phyloP scores from a whole-genome alignment of 1,284 basidiomycete genomes.

The Amylostereum chailletii region DNA sequence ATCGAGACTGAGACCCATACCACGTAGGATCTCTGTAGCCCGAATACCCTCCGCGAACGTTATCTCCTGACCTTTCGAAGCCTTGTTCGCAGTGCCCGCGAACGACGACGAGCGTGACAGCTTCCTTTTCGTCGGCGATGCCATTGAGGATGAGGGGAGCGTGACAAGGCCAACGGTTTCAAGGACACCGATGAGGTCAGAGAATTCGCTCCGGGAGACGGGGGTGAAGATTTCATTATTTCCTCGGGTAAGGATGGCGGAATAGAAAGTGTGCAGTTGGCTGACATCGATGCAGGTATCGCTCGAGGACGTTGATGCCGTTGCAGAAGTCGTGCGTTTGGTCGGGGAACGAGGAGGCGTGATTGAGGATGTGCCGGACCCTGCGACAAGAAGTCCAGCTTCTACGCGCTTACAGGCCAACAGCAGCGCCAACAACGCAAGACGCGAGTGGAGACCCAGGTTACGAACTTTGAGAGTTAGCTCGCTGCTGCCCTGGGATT shows the following conservation, averaged over 20 bases:
- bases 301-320: conserved; percentile 13
- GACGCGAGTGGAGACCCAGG: conserved; percentile 63
- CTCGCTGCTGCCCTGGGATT: conserved; percentile 43
- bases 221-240: conserved; percentile 47
- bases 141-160: conserved; percentile 17
- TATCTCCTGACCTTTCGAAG: conserved; percentile 37
- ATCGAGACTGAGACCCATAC: conserved; percentile 42
- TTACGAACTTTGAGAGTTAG: conserved; percentile 53
- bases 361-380: conserved; percentile 21
- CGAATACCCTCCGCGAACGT: conserved; percentile 49
- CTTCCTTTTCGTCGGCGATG: conserved; percentile 32
- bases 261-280: conserved; percentile 59
- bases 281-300: conserved; percentile 40
- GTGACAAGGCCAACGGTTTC: conserved; percentile 64
- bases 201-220: conserved; percentile 68
- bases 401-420: conserved; percentile 56
- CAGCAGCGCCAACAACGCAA: conserved; percentile 55
- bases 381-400: conserved; percentile 41
- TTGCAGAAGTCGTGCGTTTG: conserved; percentile 37
- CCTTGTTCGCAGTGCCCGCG: conserved; percentile 25
- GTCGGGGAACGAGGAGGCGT: conserved; percentile 33
- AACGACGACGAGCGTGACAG: conserved; percentile 55
- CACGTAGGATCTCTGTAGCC: conserved; percentile 55
- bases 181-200: conserved; percentile 58
- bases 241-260: conserved; percentile 43